These are phyloP conservation scores for Aspergillus aculeatus DNA, from an alignment of 2,329 filamentous ascomycete species.

Conservation along the genomic window DNA sequence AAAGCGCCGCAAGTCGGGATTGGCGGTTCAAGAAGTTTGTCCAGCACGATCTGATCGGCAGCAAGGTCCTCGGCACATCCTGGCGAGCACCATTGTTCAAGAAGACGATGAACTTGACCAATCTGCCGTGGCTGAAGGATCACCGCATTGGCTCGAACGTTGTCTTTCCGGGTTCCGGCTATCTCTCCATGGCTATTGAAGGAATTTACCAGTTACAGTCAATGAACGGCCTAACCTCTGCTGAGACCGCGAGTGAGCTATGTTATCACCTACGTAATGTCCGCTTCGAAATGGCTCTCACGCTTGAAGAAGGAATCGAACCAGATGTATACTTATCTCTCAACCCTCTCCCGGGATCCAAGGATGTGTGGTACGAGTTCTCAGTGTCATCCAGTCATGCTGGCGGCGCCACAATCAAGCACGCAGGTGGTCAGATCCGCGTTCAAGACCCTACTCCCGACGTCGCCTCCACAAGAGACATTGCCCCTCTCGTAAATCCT, in stretches of 20 bases:
- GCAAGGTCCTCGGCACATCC: conserved; percentile 7
- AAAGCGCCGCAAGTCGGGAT: conserved; percentile 23
- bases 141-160: conserved; percentile 31
- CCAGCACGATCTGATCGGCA: conserved; percentile 30
- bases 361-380: conserved; percentile 11
- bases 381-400: not conserved
- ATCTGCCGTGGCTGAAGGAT: conserved; percentile 45
- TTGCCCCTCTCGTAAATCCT: conserved; percentile 6
- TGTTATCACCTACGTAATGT: conserved; percentile 4
- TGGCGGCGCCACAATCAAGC: not conserved
- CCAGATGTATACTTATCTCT: conserved; percentile 7
- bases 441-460: conserved; percentile 1
- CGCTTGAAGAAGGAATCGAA: conserved; percentile 6
- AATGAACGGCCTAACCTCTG: not conserved
- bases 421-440: conserved; percentile 6
- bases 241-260: not conserved
- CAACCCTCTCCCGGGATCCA: not conserved
- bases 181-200: conserved; percentile 18
- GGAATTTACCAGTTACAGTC: conserved; percentile 6
- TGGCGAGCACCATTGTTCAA: conserved; percentile 20
- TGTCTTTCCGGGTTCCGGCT: conserved; percentile 20
- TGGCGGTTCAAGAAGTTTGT: conserved; percentile 20
- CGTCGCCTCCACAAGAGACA: not conserved
- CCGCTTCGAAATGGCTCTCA: conserved; percentile 4
- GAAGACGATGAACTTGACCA: not conserved